Base-by-base conservation (phyloP, 208 protist genomes). In the Strigomonas oncopelti region DNA sequence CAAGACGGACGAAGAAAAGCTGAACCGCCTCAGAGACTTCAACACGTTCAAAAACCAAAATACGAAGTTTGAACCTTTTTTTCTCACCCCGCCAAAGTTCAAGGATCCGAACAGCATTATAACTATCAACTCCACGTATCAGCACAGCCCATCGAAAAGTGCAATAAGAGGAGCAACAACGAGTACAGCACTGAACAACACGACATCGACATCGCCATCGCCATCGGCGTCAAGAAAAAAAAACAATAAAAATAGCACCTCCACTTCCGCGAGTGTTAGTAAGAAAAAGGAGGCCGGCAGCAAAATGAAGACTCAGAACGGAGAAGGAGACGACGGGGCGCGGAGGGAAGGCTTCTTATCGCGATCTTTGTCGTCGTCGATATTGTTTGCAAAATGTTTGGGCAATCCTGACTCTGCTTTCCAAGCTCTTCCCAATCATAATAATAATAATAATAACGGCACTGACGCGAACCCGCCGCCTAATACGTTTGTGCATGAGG, bases 31-130 rank as follows among this genome's bases (percentile, higher is more conserved):
- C 65, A 65, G 70, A 31, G 80, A 83, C 55, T 27, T 59, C 16
- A 58, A 64, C 20, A 81, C 74, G 4, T 88, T 83, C 31, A 48
- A 56, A n/a, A 71, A 75, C 16, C 69, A 67, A 16, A 13, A 61
- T 25, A 91, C 83, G 0, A 61, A 75, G 52, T 70, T 75, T 38
- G 69, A 78, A 57, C 83, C 83, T 1, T 87, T 88, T 70, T 65
- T 79, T 29, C 24, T 88, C 13, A 69, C 67, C 55, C 65, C 62
- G 28, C 27, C 53, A 11, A 1, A 11, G 52, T 32, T 16, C n/a
- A n/a, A n/a, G n/a, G n/a, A n/a, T n/a, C n/a, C n/a, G n/a, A n/a
- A n/a, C n/a, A n/a, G n/a, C n/a, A n/a, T n/a, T n/a, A n/a, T n/a
- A n/a, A n/a, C n/a, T n/a, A n/a, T n/a, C n/a, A n/a, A n/a, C n/a